Evolutionary conservation across 306 rosid species (phyloP).

Genomic region (Cucumis hystrix): DNA sequence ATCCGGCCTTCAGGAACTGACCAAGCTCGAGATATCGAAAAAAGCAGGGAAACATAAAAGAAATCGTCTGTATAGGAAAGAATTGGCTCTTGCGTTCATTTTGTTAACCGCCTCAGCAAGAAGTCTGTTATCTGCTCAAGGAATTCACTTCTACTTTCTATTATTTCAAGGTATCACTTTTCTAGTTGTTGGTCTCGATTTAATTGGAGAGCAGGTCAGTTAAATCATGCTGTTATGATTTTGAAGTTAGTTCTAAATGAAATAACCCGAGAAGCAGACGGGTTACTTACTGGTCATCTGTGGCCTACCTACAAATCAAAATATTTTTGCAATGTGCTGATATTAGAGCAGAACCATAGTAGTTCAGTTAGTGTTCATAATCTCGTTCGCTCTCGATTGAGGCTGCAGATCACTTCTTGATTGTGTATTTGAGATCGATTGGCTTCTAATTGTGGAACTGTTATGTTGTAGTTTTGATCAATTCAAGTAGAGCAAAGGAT

Average conservation of each 20-base stretch:
- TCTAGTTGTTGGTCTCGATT: conserved; percentile 87
- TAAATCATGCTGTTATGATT: conserved; percentile 17
- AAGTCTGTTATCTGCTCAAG: conserved; percentile 94
- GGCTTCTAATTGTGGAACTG: background rate
- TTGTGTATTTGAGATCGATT: conserved; percentile 1
- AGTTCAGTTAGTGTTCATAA: background rate
- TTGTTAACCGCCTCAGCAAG: conserved; percentile 76
- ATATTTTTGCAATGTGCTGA: background rate
- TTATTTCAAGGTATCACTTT: conserved; percentile 92
- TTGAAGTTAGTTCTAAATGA: conserved; percentile 18
- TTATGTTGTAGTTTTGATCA: background rate
- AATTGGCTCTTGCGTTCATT: conserved; percentile 80
- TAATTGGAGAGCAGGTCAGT: conserved; percentile 94
- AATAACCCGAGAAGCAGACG: background rate
- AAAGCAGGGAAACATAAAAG: conserved; percentile 46
- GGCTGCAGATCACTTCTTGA: background rate
- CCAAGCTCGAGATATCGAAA: conserved; percentile 55
- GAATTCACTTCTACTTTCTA: conserved; percentile 94
- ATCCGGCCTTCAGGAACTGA: conserved; percentile 69
- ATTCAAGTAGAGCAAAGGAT: background rate
- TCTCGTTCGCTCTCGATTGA: background rate
- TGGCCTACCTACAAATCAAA: background rate
- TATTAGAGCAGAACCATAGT: background rate
- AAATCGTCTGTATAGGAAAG: conserved; percentile 85
- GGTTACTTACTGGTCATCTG: conserved; percentile 1